Evolutionary conservation across 768 basidiomycete genomes (phyloP), one percentile per base, ranked within the genome.

Genomic region (Lactifluus echinatus): DNA sequence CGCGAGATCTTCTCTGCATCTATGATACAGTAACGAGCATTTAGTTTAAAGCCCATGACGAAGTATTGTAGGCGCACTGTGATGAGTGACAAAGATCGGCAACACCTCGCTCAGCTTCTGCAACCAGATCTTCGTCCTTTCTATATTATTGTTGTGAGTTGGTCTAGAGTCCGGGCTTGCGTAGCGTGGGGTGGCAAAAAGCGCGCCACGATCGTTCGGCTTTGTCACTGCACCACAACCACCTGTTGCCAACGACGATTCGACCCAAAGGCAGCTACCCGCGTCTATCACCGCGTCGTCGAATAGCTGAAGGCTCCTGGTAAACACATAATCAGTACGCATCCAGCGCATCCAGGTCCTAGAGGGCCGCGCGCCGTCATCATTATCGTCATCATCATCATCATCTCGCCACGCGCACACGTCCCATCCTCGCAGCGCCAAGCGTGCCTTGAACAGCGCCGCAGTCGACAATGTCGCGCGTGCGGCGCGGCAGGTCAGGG

Each of bases 401-500:
- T 46, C 44, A 10, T 57, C 50, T 37, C 46, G 1, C 51, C 57
- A 58, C 14, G 33, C 52, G 12, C 33, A 39, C 19, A 49, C 29
- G 26, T 58, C 52, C 57, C 57, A 58, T 37, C 46, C 28, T 19
- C 19, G 52, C 14, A 19, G 21, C 3, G 29, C 26, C 5, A 54
- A 31, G 29, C 57, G 57, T 23, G 31, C 19, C 40, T 58, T 58
- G 46, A 42, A 53, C 31, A 58, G 57, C 26, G 33, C 24, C 2
- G 51, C 46, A 3, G 52, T 54, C 7, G 39, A 54, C 33, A 54
- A 29, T 24, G 46, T 26, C 6, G 15, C n/a, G 1, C 19, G 39
- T 6, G 49, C n/a, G 33, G n/a, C 12, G 14, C 24, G 24, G 12
- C n/a, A 26, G 3, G 47, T 54, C 10, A 58, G 57, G 31, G 17